Evolutionary conservation across 1,284 basidiomycete species (phyloP), one percentile per base, ranked within the genome.

Genomic region (Pseudozyma pruni): DNA sequence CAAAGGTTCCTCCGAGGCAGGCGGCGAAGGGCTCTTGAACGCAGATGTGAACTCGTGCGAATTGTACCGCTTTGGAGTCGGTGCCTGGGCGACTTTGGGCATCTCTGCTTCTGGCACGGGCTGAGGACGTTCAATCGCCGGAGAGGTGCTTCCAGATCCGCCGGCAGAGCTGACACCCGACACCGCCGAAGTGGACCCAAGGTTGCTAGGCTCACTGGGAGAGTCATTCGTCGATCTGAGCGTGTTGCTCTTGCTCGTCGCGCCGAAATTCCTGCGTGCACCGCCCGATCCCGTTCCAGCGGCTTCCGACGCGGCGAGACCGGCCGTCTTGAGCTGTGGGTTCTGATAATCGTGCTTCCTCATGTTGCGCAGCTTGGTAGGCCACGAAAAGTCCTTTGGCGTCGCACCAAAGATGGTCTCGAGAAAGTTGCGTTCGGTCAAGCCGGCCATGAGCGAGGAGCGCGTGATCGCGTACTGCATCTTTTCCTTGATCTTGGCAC

Each of bases 321-420:
- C 76, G 3, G 59, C 58, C 4, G 55, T 71, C 37, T 67, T 68
- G 37, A 72, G 53, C 46, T 79, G 76, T 8, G 78, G 78, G 39
- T 79, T 79, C 69, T 79, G 78, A 37, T 79, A 79, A 37, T 79
- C 78, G 52, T 73, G 68, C 58, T 79, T 79, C 17, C 78, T 56
- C 20, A 53, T 63, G 50, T 76, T 79, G n/a, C 76, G 44, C 39
- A 79, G 51, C 57, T 72, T 72, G 31, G 56, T 53, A 1, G 78
- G 78, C 58, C 72, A 79, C 31, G 40, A 40, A 48, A 78, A 78
- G 42, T 79, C 78, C 9, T 27, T 47, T 10, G 68, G 61, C 5
- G 66, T 69, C 16, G 62, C 55, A 25, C 73, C 75, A 51, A 73
- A 76, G 53, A 76, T 59, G 56, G 66, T 76, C n/a, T 78, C 78